phyloP scores from a whole-genome alignment of 768 basidiomycete genomes.

The Suillus hirtellus region DNA sequence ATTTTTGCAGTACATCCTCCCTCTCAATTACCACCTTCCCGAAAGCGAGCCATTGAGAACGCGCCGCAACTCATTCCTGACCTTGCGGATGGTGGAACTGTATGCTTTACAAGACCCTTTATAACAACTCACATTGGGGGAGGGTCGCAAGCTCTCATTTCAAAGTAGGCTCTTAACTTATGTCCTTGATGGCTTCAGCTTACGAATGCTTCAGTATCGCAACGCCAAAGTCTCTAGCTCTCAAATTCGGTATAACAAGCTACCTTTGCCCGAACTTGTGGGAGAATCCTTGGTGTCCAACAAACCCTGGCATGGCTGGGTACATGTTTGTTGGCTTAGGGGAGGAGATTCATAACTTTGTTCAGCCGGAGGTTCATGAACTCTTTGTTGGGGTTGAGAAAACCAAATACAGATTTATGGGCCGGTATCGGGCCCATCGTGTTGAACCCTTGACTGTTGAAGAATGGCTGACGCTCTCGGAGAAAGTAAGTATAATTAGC shows the following conservation, averaged over 20 bases:
- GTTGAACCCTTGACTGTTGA: conserved; percentile 40
- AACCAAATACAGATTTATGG: conserved; percentile 41
- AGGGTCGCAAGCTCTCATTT: conserved; percentile 10
- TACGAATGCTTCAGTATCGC: conserved; percentile 24
- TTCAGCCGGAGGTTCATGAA: conserved; percentile 39
- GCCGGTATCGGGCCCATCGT: conserved; percentile 32
- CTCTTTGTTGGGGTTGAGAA: conserved; percentile 47
- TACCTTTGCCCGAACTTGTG: conserved; percentile 52
- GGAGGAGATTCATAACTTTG: conserved; percentile 44
- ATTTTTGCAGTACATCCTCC: not conserved
- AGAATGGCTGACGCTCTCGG: conserved; percentile 48
- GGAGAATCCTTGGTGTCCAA: conserved; percentile 57
- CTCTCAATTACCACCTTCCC: not conserved
- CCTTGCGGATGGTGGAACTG: not conserved
- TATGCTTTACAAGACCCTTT: conserved; percentile 2
- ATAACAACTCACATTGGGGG: not conserved
- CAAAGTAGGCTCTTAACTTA: not conserved
- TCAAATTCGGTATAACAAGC: conserved; percentile 34
- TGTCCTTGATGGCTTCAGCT: not conserved
- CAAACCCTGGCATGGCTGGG: conserved; percentile 48
- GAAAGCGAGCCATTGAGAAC: not conserved
- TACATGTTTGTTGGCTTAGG: conserved; percentile 59
- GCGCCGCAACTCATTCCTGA: conserved; percentile 8
- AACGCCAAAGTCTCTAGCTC: conserved; percentile 31
- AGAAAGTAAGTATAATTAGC: conserved; percentile 32